These are phyloP conservation scores for Dactylorhiza incarnata DNA, from an alignment of 106 monocot genomes.

Conservation along the genomic window DNA sequence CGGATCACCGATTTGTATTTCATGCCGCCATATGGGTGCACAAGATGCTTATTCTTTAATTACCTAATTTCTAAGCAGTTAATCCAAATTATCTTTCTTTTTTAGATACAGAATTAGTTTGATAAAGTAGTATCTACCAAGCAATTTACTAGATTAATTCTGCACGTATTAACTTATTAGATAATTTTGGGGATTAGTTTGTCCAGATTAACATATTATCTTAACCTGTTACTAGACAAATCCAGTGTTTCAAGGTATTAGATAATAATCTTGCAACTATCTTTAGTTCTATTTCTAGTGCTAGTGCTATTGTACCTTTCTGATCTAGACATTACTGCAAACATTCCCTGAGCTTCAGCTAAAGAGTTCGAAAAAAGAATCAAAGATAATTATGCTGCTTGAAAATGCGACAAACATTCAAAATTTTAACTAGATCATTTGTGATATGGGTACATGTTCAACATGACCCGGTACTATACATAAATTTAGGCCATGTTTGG, in stretches of 20 bases:
- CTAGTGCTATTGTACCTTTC: neutral
- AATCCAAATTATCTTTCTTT: neutral
- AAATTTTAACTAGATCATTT: neutral
- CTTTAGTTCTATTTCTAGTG: neutral
- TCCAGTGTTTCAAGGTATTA: neutral
- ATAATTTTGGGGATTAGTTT: neutral
- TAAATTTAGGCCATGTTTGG: too few relatives aligned
- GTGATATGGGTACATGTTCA: neutral
- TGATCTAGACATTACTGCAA: neutral
- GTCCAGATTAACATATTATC: neutral
- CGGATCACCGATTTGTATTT: neutral
- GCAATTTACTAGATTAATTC: neutral
- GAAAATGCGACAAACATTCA: neutral
- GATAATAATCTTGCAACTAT: neutral
- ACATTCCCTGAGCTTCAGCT: neutral
- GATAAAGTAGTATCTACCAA: neutral
- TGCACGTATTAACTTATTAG: neutral
- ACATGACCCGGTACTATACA: too few relatives aligned
- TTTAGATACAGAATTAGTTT: neutral
- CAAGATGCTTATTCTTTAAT: neutral
- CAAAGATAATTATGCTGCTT: neutral
- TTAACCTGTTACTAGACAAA: neutral
- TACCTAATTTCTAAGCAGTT: neutral
- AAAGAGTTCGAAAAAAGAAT: neutral
- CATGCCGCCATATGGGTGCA: neutral